Conservation (phyloP, 2,329 filamentous ascomycete species). For the Alternaria sp. region DNA sequence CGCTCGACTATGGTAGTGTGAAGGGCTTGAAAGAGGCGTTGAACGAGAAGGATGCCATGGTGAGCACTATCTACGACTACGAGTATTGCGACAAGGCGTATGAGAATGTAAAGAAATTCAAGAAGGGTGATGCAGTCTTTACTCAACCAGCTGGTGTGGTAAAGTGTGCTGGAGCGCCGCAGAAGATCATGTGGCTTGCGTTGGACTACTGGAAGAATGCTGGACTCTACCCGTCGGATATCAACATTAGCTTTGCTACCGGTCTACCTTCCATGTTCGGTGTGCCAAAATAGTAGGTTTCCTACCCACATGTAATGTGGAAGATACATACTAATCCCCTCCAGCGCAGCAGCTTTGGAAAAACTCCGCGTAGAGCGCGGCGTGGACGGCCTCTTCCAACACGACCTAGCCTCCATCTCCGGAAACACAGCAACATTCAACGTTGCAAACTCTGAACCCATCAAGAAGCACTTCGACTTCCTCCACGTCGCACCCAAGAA, state of each 20-base stretch:
- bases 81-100: slow-evolving; percentile 51
- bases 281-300: slow-evolving; percentile 45
- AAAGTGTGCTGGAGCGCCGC: slow-evolving; percentile 53
- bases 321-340: not conserved
- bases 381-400: slow-evolving; percentile 51
- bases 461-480: slow-evolving; percentile 49
- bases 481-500: slow-evolving; percentile 52
- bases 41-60: slow-evolving; percentile 43
- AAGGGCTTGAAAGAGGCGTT: slow-evolving; percentile 50
- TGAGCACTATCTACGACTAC: slow-evolving; percentile 52
- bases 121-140: slow-evolving; percentile 50
- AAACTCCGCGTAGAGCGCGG: slow-evolving; percentile 48
- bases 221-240: slow-evolving; percentile 46
- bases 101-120: slow-evolving; percentile 42
- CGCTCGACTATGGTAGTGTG: slow-evolving; percentile 41
- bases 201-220: slow-evolving; percentile 50
- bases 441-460: slow-evolving; percentile 33
- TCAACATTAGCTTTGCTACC: slow-evolving; percentile 52
- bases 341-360: slow-evolving; percentile 47
- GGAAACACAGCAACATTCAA: slow-evolving; percentile 51
- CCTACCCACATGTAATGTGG: not conserved
- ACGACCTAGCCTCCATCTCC: slow-evolving; percentile 49
- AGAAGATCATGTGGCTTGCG: slow-evolving; percentile 56
- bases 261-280: slow-evolving; percentile 53
- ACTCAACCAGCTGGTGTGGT: slow-evolving; percentile 52